Percentiles rank a stretch among this genome's conserved stretches.
These are phyloP conservation scores for Symbiodinium natans DNA, from an alignment of 73 alveolate species.

Conservation along the genomic window DNA sequence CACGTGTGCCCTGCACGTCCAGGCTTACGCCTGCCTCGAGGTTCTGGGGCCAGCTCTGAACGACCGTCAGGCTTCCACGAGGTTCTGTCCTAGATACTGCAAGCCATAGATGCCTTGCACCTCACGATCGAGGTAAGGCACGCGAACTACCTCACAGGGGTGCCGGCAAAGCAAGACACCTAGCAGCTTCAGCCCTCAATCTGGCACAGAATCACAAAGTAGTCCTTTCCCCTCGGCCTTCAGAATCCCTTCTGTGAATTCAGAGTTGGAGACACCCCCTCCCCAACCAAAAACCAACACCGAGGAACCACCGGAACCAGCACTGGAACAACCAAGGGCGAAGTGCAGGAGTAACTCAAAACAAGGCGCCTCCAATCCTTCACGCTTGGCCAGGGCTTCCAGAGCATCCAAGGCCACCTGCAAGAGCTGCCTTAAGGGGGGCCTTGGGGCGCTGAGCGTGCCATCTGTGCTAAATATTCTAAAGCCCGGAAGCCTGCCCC, in stretches of 20 bases:
- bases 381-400: constrained; percentile 62
- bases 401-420: constrained; percentile 36
- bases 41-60: too few species aligned
- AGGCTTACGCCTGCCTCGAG: too few species aligned
- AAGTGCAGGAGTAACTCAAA: too few species aligned
- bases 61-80: constrained; percentile 85
- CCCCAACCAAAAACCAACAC: not conserved
- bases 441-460: too few species aligned
- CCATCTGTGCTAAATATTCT: too few species aligned
- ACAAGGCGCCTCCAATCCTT: constrained; percentile 44
- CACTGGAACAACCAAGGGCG: not conserved
- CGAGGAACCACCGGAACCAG: not conserved
- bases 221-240: not conserved
- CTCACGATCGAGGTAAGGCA: constrained; percentile 90
- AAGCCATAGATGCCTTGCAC: constrained; percentile 93
- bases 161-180: not conserved
- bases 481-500: too few species aligned
- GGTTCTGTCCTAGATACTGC: constrained; percentile 62
- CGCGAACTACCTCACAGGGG: constrained; percentile 34
- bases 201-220: not conserved
- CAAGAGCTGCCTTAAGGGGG: too few species aligned
- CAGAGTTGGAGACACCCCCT: not conserved
- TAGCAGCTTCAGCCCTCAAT: not conserved
- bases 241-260: not conserved
- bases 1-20: too few species aligned